Conservation (phyloP, 495 filamentous ascomycete genomes). For the Bacidia rubella region DNA sequence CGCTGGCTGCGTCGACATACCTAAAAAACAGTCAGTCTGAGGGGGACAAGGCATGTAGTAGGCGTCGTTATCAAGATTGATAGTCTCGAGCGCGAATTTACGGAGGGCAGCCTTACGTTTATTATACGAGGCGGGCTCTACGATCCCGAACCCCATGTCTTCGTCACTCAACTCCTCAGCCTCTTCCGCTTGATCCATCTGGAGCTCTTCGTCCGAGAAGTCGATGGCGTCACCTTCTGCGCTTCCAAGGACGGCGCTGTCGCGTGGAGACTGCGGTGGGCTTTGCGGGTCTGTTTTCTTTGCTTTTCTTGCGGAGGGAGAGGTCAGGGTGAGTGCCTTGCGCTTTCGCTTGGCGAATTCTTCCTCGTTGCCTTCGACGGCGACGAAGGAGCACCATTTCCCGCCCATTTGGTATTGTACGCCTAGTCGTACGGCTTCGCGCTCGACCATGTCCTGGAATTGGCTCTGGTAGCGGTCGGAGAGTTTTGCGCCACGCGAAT, state of each 20-base stretch:
- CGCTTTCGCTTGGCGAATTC: neutral
- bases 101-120: neutral
- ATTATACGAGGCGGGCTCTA: neutral
- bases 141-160: slow-evolving; percentile 4
- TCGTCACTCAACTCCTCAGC: slow-evolving; percentile 4
- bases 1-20: too few species aligned
- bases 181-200: neutral
- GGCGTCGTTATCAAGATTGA: too few species aligned
- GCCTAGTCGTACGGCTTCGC: slow-evolving; percentile 50
- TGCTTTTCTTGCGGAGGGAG: neutral
- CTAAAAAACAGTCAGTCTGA: too few species aligned
- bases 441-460: slow-evolving; percentile 41
- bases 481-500: slow-evolving; percentile 28
- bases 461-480: slow-evolving; percentile 33
- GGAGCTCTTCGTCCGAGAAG: neutral
- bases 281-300: neutral
- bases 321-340: neutral
- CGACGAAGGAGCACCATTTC: slow-evolving; percentile 60
- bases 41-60: too few species aligned
- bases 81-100: too few species aligned
- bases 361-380: slow-evolving; percentile 30
- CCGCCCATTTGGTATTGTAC: slow-evolving; percentile 50
- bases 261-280: too few species aligned
- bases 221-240: neutral
- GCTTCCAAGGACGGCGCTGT: neutral